Evolutionary conservation across 1,139 yeast genomes (phyloP), one percentile per base, ranked within the genome.

Genomic region (Candida glucosophila): DNA sequence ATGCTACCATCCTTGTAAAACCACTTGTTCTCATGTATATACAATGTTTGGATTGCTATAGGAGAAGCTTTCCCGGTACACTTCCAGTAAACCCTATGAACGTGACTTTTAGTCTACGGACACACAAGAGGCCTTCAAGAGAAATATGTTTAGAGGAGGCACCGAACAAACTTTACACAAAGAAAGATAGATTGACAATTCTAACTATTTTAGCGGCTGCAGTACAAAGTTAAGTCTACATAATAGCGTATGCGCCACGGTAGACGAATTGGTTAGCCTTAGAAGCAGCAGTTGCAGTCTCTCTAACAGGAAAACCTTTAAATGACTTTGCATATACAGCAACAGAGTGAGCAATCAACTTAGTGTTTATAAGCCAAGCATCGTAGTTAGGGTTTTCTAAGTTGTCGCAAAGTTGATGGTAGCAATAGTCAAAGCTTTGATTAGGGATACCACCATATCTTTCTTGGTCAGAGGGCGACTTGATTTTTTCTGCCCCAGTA

Each of bases 281-380:
- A 15, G 29, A 24, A 48, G 36, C 17, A 52, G 32, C 9, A 10
- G 13, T 5, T 8, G 10, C 22, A 4, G 33, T 27, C 20, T 55
- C 63, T 52, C 80, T 63, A 33, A 51, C 52, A n/a, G 85, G 85
- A 69, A 77, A 77, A 3, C 67, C 85, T 15, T 75, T 73, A 35
- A 85, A 70, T 13, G 80, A 67, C 31, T 66, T 62, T 22, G 90
- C 94, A 44, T 77, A 88, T 9, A 78, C 73, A 11, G 93, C 96
- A 23, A 86, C 93, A 20, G 92, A 75, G 49, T 88, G 95, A 5
- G 95, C 95, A 60, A 86, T 85, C 46, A 86, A 70, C 51, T 77
- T 67, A 16, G 96, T 82, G 61, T 83, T 88, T 28, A 72, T 55
- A 25, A 80, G 61, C 77, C 92, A 88, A 6, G 96, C 95, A 31